Evolutionary conservation across 2,329 filamentous ascomycete species (phyloP), one percentile per base, ranked within the genome.

Genomic region (Cercospora nicotianae): DNA sequence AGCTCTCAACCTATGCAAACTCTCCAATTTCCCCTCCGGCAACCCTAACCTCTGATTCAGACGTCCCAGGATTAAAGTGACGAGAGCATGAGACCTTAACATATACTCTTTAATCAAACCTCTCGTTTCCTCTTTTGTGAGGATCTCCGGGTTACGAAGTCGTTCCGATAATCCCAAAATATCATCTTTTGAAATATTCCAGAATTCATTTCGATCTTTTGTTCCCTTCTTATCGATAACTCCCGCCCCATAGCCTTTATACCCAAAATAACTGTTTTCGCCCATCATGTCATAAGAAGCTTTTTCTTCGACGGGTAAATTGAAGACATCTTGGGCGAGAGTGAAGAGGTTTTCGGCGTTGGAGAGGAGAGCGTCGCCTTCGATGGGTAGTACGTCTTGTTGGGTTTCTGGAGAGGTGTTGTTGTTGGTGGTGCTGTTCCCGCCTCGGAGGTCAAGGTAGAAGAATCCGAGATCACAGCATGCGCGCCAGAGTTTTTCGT

Each of bases 121-220:
- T 16, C 81, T 77, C 66, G 80, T 79, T 3, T 76, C 67, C 63
- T 79, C 77, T 2, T 75, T 63, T 1, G 72, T 73, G 1, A 86
- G 71, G n/a, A 83, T 36, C 0, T 77, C 69, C 5, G 84, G 84
- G 3, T 81, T 78, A 2, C 83, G 76, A 0, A 74, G 28, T 5
- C 30, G n/a, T 20, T 36, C 53, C 3, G 69, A 2, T 76, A 83
- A 59, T 8, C 75, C 79, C 3, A 87, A 70, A 33, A 86, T 80
- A 64, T 86, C 83, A 70, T 87, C 83, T 77, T 86, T 86, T 10
- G 82, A 83, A 26, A 84, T 81, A 74, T 87, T 86, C 75, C 86
- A 87, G 66, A 86, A 86, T 69, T 87, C 84, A 69, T 85, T 85
- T 42, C 82, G 76, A 69, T 87, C 85, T 28, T 77, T 74, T 5